phyloP scores from a whole-genome alignment of 163 green algal species.

The Chloromonas sp. region DNA sequence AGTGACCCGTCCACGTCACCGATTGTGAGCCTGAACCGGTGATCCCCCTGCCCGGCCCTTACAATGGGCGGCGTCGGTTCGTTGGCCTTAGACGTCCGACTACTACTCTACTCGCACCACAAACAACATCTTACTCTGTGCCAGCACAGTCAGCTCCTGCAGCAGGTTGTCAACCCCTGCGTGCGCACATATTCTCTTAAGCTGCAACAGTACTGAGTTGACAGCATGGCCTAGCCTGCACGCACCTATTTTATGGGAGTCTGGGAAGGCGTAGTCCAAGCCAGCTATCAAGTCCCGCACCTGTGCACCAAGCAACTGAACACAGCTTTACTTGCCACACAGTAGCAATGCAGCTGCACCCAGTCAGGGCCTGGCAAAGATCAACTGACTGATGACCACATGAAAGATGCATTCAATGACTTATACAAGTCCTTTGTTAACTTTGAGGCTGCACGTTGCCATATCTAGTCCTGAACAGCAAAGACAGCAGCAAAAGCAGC shows the following conservation, averaged over 20 bases:
- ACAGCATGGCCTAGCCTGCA: neutral
- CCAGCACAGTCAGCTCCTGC: no score
- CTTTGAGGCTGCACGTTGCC: no score
- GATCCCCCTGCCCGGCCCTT: no score
- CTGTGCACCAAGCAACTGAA: neutral
- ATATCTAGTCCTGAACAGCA: neutral
- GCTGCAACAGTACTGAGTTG: no score
- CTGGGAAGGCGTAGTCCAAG: conserved; percentile 36
- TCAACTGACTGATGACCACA: neutral
- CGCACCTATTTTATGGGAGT: conserved; percentile 30
- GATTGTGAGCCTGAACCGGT: no score
- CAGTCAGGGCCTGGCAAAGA: neutral
- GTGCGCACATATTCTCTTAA: no score
- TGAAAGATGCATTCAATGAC: neutral
- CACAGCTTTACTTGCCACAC: neutral
- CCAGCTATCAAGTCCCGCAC: conserved; percentile 12
- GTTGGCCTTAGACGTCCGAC: no score
- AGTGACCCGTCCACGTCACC: neutral
- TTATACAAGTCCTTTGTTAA: neutral
- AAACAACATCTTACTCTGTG: no score
- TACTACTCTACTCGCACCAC: no score
- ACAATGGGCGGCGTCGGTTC: no score
- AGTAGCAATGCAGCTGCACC: neutral
- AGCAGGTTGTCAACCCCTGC: no score
- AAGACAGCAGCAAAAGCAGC: neutral